Conservation (phyloP, 2,329 filamentous ascomycete species). For the Pseudocercospora vitis region DNA sequence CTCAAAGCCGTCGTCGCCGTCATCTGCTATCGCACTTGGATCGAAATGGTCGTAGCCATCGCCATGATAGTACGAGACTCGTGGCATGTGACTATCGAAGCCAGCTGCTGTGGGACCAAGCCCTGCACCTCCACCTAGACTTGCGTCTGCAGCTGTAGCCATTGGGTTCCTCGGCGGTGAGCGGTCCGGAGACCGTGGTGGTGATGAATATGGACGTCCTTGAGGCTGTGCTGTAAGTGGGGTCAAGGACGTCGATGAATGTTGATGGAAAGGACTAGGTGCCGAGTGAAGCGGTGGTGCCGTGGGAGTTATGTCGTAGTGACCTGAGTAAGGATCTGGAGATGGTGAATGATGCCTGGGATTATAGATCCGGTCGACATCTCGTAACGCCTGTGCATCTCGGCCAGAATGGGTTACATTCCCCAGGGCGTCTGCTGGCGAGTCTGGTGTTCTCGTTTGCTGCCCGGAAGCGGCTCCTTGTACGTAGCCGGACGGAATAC, state of each 20-base stretch:
- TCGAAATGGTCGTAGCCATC: slow-evolving; percentile 53
- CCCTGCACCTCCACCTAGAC: slow-evolving; percentile 14
- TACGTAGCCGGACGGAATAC: slow-evolving; percentile 25
- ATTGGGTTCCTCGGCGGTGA: slow-evolving; percentile 13
- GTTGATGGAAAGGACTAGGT: slow-evolving; percentile 23
- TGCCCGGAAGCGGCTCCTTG: slow-evolving; percentile 12
- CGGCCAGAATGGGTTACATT: slow-evolving; percentile 16
- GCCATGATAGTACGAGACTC: slow-evolving; percentile 27
- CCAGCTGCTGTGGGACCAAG: slow-evolving; percentile 13
- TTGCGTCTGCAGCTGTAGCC: slow-evolving; percentile 10
- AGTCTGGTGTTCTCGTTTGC: slow-evolving; percentile 14
- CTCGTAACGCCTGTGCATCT: slow-evolving; percentile 30
- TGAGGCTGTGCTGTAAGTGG: slow-evolving; percentile 28
- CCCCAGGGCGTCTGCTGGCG: slow-evolving; percentile 12
- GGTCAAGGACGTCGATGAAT: slow-evolving; percentile 31
- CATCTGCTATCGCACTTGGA: slow-evolving; percentile 78
- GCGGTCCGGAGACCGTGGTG: slow-evolving; percentile 21
- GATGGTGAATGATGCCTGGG: slow-evolving; percentile 24
- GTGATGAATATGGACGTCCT: slow-evolving; percentile 15
- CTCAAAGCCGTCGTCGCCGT: slow-evolving; percentile 80
- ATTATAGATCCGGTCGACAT: slow-evolving; percentile 34
- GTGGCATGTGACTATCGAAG: slow-evolving; percentile 23
- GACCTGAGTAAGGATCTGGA: slow-evolving; percentile 22
- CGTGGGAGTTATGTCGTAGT: slow-evolving; percentile 17
- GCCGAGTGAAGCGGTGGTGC: slow-evolving; percentile 17